Evolutionary conservation across 2,329 filamentous ascomycete genomes (phyloP).

Genomic region (Exophiala xenobiotica): DNA sequence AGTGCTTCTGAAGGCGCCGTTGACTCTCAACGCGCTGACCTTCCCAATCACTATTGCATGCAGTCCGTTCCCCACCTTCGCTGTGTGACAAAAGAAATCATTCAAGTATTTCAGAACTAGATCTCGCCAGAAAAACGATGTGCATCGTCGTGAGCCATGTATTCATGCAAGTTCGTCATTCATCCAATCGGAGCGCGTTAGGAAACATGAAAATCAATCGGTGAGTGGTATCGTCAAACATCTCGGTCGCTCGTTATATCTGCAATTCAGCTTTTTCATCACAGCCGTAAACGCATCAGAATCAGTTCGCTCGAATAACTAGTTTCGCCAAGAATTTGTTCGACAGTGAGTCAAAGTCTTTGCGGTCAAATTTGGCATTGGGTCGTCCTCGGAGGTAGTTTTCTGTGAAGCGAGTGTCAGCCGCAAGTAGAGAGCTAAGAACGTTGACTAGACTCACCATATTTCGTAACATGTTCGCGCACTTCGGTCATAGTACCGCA

Average conservation of each 20-base stretch:
- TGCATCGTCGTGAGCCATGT: conserved; percentile 14
- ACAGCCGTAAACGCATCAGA: conserved; percentile 13
- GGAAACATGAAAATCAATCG: conserved; percentile 15
- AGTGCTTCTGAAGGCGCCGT: background rate
- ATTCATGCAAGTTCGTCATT: conserved; percentile 22
- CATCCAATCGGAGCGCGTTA: conserved; percentile 21
- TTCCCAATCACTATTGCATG: background rate
- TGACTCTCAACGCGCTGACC: background rate
- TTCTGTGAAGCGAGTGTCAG: conserved; percentile 62
- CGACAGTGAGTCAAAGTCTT: conserved; percentile 90
- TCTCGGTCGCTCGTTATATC: conserved; percentile 21
- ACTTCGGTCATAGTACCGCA: conserved; percentile 97
- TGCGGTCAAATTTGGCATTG: conserved; percentile 79
- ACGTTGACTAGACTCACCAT: conserved; percentile 64
- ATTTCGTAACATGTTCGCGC: conserved; percentile 84
- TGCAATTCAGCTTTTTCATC: conserved; percentile 16
- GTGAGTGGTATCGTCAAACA: conserved; percentile 22
- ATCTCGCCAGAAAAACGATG: conserved; percentile 8
- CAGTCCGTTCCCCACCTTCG: background rate
- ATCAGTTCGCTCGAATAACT: conserved; percentile 72
- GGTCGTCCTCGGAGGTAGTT: conserved; percentile 78
- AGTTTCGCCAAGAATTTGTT: conserved; percentile 98
- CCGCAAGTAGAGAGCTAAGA: conserved; percentile 4
- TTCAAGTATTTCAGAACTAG: background rate
- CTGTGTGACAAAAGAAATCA: conserved; percentile 1